These are phyloP conservation scores for Darksidea phi DNA, from an alignment of 495 filamentous ascomycete genomes.

Conservation along the genomic window DNA sequence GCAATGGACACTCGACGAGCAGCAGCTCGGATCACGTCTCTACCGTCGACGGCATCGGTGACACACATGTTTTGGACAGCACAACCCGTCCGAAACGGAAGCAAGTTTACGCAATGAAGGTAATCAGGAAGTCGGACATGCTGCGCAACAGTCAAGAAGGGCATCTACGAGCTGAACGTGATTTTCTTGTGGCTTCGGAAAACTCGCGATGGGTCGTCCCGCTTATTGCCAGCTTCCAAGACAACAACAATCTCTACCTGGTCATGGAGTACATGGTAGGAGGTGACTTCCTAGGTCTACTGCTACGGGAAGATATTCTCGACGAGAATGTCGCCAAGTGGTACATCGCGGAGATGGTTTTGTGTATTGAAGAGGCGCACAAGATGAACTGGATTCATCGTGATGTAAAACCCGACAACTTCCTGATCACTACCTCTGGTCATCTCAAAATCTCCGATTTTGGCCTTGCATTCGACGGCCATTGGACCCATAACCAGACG, in stretches of 20 bases:
- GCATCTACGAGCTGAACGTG: slow-evolving; percentile 85
- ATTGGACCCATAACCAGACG: slow-evolving; percentile 84
- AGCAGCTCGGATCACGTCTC: slow-evolving; percentile 4
- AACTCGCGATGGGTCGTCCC: slow-evolving; percentile 84
- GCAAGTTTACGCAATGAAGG: slow-evolving; percentile 90
- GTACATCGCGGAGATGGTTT: slow-evolving; percentile 92
- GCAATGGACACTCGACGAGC: slow-evolving; percentile 10
- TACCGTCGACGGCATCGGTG: slow-evolving; percentile 11
- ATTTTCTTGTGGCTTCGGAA: slow-evolving; percentile 84
- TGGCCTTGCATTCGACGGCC: slow-evolving; percentile 88
- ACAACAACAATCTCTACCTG: slow-evolving; percentile 77
- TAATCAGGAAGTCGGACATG: slow-evolving; percentile 90
- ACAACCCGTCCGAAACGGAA: slow-evolving; percentile 39
- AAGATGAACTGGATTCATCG: slow-evolving; percentile 85
- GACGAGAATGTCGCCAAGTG: slow-evolving; percentile 74
- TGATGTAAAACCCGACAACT: slow-evolving; percentile 96
- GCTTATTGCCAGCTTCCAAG: slow-evolving; percentile 85
- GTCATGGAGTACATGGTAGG: slow-evolving; percentile 98
- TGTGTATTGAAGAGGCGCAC: slow-evolving; percentile 92
- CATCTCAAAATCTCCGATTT: slow-evolving; percentile 96
- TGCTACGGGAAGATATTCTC: slow-evolving; percentile 79
- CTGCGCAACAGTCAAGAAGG: slow-evolving; percentile 86
- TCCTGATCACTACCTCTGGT: slow-evolving; percentile 80
- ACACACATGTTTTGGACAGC: not conserved
- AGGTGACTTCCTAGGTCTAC: slow-evolving; percentile 82